Evolutionary conservation across 2,329 filamentous ascomycete genomes (phyloP), one percentile per base, ranked within the genome.

Genomic region (Aureobasidium zeae): DNA sequence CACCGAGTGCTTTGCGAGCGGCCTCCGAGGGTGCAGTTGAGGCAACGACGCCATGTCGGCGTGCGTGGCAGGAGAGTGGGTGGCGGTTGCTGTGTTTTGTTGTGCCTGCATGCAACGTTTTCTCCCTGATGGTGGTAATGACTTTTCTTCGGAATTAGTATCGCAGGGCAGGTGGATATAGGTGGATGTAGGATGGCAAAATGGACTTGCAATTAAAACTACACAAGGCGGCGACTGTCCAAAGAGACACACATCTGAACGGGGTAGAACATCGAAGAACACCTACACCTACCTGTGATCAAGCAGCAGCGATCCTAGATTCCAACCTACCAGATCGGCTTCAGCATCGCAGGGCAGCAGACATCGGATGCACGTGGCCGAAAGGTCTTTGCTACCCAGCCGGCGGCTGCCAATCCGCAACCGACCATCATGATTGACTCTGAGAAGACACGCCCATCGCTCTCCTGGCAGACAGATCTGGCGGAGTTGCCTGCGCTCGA

Each of bases 1-100:
- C 10, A 71, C 67, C 0, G 68, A 70, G 37, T 61, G 52, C 51
- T 68, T 58, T 4, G 68, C 65, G 3, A 65, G 63, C 11, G 62
- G 61, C 19, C 68, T 63, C 30, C 68, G 65, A 13, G 63, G 63
- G 34, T 66, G 61, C 5, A 36, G 17, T 17, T 35, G 32, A 6
- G 21, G 16, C 17, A 22, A 22, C 15, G 33, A 44, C 22, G 31
- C 32, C 41, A 44, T 44, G 20, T 4, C 8, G 22, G 39, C 29
- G 24, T 12, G 12, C 9, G 30, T 28, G 22, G 9, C 10, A 7
- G 26, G 20, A 30, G 3, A 17, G 6, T 3, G 26, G 6, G 20
- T 32, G 16, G 37, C 31, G n/a, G 19, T 8, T 19, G 12, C 16
- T 16, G 11, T 22, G 24, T 31, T 8, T 10, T 29, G 26, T 13